phyloP scores from a whole-genome alignment of 768 basidiomycete species.

The Boletus sp. region DNA sequence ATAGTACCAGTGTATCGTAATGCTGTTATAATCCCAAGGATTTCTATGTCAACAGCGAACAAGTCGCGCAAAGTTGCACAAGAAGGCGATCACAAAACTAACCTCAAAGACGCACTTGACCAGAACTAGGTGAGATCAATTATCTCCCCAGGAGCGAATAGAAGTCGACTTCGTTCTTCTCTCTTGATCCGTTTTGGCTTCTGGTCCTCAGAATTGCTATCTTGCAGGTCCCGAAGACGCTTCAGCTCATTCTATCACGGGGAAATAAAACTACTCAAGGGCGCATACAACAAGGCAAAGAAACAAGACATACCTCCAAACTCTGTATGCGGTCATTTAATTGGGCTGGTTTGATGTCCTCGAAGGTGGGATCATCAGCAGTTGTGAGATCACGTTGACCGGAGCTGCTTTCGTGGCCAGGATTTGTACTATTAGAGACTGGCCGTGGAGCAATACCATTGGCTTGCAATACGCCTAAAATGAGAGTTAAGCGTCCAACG shows the following conservation, averaged over 20 bases:
- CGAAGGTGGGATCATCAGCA: background rate
- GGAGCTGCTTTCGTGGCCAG: background rate
- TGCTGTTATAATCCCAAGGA: background rate
- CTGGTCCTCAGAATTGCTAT: background rate
- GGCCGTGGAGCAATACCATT: slow-evolving; percentile 16
- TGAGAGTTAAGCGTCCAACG: background rate
- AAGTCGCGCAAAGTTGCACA: background rate
- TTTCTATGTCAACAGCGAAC: background rate
- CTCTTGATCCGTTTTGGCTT: slow-evolving; percentile 19
- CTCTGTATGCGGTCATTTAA: background rate
- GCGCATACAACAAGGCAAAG: background rate
- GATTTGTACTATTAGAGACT: background rate
- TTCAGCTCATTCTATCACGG: slow-evolving; percentile 8
- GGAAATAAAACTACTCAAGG: background rate
- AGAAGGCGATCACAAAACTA: background rate
- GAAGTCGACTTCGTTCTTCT: background rate
- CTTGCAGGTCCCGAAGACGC: slow-evolving; percentile 9
- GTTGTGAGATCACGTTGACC: background rate
- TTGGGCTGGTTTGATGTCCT: slow-evolving; percentile 1
- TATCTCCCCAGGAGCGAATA: slow-evolving; percentile 4
- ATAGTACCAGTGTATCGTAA: background rate
- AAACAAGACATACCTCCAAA: slow-evolving; percentile 6
- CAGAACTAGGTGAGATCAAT: slow-evolving; percentile 18
- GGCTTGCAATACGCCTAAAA: slow-evolving; percentile 18
- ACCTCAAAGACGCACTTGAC: background rate